phyloP scores from a whole-genome alignment of 495 filamentous ascomycete species.

The Aspergillus hancockii region DNA sequence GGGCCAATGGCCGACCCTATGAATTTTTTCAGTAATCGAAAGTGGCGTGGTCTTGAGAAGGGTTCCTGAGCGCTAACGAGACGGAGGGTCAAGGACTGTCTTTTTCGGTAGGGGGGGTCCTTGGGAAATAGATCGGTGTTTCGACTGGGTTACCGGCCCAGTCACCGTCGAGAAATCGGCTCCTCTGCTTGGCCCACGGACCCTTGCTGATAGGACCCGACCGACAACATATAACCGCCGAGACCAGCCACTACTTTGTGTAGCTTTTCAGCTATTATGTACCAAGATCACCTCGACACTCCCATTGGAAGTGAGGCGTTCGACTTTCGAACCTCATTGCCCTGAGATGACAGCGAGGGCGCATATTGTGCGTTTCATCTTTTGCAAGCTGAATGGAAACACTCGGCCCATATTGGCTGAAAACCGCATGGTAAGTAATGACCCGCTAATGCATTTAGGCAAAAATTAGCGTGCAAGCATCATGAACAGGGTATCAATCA shows the following conservation, averaged over 20 bases:
- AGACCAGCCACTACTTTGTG: constrained; percentile 3
- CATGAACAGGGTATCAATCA: background rate
- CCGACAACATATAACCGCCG: constrained; percentile 1
- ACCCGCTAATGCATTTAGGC: too few relatives aligned
- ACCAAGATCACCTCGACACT: constrained; percentile 2
- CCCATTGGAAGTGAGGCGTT: background rate
- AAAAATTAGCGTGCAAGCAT: background rate
- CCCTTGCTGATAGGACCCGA: background rate
- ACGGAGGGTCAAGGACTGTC: constrained; percentile 1
- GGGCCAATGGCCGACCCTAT: constrained; percentile 8
- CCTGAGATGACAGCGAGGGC: background rate
- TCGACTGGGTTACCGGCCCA: background rate
- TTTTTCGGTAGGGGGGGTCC: constrained; percentile 8
- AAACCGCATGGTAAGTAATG: background rate
- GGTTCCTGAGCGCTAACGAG: constrained; percentile 20
- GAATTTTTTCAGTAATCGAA: constrained; percentile 6
- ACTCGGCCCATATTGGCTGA: constrained; percentile 12
- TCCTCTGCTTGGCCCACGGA: background rate
- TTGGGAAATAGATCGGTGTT: background rate
- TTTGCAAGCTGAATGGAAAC: constrained; percentile 9
- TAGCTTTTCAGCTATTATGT: background rate
- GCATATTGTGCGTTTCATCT: constrained; percentile 12
- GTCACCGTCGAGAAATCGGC: background rate
- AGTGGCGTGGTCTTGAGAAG: constrained; percentile 18
- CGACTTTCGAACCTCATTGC: background rate